phyloP scores from a whole-genome alignment of 345 rosid species.

The Camelina laxa region DNA sequence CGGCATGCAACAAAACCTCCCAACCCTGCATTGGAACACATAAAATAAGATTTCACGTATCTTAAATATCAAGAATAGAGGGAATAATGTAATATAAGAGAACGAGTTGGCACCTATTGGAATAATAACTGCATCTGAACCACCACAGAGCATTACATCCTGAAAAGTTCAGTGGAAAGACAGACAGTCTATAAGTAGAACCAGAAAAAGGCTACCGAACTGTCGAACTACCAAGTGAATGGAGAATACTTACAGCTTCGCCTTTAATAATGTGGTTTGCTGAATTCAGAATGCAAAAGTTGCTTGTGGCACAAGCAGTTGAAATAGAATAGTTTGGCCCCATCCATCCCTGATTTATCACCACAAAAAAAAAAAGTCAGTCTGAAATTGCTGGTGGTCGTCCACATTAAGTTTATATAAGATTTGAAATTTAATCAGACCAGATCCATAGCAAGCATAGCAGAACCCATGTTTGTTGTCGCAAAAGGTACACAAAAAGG shows the following conservation, averaged over 20 bases:
- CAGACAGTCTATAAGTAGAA: slow-evolving; percentile 19
- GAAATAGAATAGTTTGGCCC: slow-evolving; percentile 98
- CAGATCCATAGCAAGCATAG: slow-evolving; percentile 98
- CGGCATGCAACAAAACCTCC: slow-evolving; percentile 96
- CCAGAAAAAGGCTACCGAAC: slow-evolving; percentile 25
- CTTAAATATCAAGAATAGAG: slow-evolving; percentile 27
- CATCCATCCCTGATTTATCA: slow-evolving; percentile 86
- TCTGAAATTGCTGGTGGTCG: not conserved
- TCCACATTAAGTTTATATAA: slow-evolving; percentile 18
- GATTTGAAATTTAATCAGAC: slow-evolving; percentile 49
- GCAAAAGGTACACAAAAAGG: slow-evolving; percentile 97
- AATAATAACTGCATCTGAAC: slow-evolving; percentile 86
- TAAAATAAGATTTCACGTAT: slow-evolving; percentile 16
- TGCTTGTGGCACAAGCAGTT: slow-evolving; percentile 95
- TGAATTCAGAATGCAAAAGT: slow-evolving; percentile 89
- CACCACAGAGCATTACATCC: slow-evolving; percentile 98
- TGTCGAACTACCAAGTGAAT: slow-evolving; percentile 6
- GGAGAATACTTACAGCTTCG: slow-evolving; percentile 84
- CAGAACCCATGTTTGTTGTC: slow-evolving; percentile 99
- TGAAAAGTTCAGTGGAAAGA: slow-evolving; percentile 43
- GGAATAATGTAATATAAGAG: slow-evolving; percentile 12
- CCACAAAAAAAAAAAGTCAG: slow-evolving; percentile 30
- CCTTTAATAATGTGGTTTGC: slow-evolving; percentile 94
- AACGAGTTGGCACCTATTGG: slow-evolving; percentile 72
- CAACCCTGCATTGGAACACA: slow-evolving; percentile 65